Evolutionary conservation across 371 early-diverging fungal genomes (phyloP), one percentile per base, ranked within the genome.

Genomic region (Globomyces sp.): DNA sequence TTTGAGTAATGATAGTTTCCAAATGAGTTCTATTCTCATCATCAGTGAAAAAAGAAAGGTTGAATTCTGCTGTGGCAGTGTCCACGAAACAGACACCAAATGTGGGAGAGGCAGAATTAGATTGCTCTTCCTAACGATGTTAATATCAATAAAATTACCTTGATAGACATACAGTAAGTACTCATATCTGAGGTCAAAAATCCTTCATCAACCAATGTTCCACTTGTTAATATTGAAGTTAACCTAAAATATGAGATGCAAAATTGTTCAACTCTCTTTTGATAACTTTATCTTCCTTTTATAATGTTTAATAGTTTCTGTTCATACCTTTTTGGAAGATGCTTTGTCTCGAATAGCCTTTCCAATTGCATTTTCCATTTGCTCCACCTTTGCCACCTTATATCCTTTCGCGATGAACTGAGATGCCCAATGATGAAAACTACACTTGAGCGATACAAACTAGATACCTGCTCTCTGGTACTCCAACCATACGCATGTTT

Each of bases 401-500:
- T 90, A 91, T 41, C 99, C 99, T 73, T 91, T 89, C 36, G 96
- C 96, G 64, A 99, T 86, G 74, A 99, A 99, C 77, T 96, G 92
- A 0, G 91, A 84, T 0, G 96, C 94, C 99, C 99, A 99, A 68
- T 87, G 83, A 55, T 99, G 98, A 71, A 99, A 96, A 2, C 90
- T 24, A 24, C 24, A 24, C 24, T 24, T 24, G 24, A 24, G 24
- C 86, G 46, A 82, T 81, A 11, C 49, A 11, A 13, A 49, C 49
- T 13, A 11, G 13, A 13, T 49, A 13, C 24, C 24, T 41, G 10
- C 42, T 48, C 45, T 48, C 49, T 13, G 99, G 99, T 0, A 99
- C 95, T 5, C 99, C 99, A 0, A 93, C 96, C 99, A 99, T 99
- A 47, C 93, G 85, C 99, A 99, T 99, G 77, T 96, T 96, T 47